A percentile compares a stretch with the other conserved stretches of the same genome.
phyloP scores from a whole-genome alignment of 1,284 basidiomycete genomes.

The Sparassis latifolia region DNA sequence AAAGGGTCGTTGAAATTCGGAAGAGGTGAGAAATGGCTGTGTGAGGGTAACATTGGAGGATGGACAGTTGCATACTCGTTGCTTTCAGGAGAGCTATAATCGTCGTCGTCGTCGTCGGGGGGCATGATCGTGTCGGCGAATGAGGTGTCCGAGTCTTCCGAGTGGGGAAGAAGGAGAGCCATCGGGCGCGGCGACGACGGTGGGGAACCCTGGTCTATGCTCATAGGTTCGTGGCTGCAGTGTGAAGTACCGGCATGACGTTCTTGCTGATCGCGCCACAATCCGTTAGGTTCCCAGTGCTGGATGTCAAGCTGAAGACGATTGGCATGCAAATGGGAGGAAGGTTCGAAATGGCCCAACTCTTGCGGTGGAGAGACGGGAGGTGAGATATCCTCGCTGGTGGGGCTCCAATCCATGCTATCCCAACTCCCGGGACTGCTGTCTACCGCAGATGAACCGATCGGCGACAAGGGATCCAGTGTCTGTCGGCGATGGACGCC shows the following conservation, averaged over 20 bases:
- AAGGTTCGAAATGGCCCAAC: not conserved
- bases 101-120: constrained; percentile 12
- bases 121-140: constrained; percentile 17
- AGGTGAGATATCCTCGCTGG: not conserved
- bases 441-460: not conserved
- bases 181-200: constrained; percentile 8
- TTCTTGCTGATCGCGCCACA: not conserved
- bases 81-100: too few relatives aligned
- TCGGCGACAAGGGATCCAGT: not conserved
- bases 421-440: constrained; percentile 6
- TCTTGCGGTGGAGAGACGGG: too few relatives aligned
- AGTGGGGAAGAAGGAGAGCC: constrained; percentile 7
- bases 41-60: constrained; percentile 12
- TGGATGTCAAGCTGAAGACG: not conserved
- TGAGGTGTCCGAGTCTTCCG: constrained; percentile 12
- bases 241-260: not conserved
- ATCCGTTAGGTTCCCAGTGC: not conserved
- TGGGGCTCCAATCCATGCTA: constrained; percentile 5
- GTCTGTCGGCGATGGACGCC: not conserved
- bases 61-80: not conserved
- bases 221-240: constrained; percentile 3
- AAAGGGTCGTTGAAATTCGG: constrained; percentile 5
- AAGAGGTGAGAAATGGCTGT: constrained; percentile 12
- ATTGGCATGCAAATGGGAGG: not conserved
- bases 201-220: constrained; percentile 4